Conservation (phyloP, 352 stramenopile species). For the Pythium diclinum region DNA sequence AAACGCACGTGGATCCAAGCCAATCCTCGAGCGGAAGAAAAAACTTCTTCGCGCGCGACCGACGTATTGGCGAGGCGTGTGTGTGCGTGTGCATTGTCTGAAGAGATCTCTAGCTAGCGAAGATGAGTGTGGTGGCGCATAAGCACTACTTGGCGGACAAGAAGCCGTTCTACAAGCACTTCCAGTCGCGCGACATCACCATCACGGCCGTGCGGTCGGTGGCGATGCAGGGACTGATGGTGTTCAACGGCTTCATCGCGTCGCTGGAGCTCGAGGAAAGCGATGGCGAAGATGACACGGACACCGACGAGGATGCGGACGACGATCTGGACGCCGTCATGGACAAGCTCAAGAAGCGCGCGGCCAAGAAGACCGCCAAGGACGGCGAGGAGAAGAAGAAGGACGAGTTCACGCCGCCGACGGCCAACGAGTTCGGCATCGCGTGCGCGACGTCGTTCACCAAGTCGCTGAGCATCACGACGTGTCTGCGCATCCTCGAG, state of each 20-base stretch:
- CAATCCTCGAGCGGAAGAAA: conserved; percentile 1
- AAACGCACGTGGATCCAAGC: conserved; percentile 4
- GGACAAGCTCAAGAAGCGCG: conserved; percentile 25
- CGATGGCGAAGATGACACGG: conserved; percentile 46
- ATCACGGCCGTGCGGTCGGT: conserved; percentile 61
- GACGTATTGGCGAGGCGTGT: neutral
- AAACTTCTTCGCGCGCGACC: neutral
- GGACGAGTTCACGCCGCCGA: conserved; percentile 51
- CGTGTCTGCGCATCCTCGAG: conserved; percentile 71
- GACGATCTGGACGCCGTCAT: conserved; percentile 21
- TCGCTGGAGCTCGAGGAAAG: conserved; percentile 65
- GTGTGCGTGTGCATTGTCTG: neutral
- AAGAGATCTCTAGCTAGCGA: neutral
- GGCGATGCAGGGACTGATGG: conserved; percentile 64
- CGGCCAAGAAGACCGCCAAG: conserved; percentile 11
- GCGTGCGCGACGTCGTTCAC: conserved; percentile 57
- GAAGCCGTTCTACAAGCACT: conserved; percentile 85
- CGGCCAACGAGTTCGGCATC: conserved; percentile 51
- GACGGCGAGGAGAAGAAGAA: conserved; percentile 12
- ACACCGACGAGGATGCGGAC: conserved; percentile 31
- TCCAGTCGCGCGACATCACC: conserved; percentile 64
- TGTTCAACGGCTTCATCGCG: conserved; percentile 77
- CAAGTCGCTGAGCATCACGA: conserved; percentile 83
- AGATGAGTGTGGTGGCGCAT: conserved; percentile 58
- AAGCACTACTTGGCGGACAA: conserved; percentile 80